These are phyloP conservation scores for Tieghemiomyces parasiticus DNA, from an alignment of 192 early-diverging fungal species.

Conservation along the genomic window DNA sequence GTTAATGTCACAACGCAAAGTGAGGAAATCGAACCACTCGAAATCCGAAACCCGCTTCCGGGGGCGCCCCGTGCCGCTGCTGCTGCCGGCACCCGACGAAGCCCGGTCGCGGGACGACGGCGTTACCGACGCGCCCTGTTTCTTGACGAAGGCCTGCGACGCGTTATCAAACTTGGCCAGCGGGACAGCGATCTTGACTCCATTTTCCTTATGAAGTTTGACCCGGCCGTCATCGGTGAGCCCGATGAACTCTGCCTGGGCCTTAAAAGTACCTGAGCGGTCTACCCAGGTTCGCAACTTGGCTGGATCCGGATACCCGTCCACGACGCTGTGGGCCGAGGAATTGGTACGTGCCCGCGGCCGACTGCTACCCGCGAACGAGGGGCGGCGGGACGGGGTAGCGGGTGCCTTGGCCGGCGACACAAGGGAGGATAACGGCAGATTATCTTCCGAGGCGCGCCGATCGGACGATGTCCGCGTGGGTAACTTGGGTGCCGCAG, in stretches of 20 bases:
- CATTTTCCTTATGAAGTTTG: conserved; percentile 88
- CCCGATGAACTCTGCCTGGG: conserved; percentile 75
- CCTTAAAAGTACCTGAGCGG: conserved; percentile 74
- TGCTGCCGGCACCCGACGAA: background rate
- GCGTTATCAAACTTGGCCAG: conserved; percentile 53
- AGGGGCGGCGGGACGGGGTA: background rate
- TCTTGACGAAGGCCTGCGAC: background rate
- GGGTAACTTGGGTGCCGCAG: background rate
- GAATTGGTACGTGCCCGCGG: background rate
- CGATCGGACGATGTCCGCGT: background rate
- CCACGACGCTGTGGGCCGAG: background rate
- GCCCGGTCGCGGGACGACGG: background rate
- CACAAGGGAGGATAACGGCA: background rate
- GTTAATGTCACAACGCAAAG: conserved; percentile 57
- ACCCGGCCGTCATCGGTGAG: conserved; percentile 66
- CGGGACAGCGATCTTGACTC: conserved; percentile 85
- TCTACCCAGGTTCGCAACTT: conserved; percentile 89
- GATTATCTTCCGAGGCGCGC: background rate
- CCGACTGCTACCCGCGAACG: background rate
- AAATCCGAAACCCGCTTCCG: conserved; percentile 51
- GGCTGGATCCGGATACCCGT: conserved; percentile 32
- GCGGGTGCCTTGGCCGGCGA: background rate
- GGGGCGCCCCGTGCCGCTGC: background rate
- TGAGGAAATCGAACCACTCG: conserved; percentile 87
- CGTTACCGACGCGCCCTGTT: background rate